Conservation (phyloP, 495 filamentous ascomycete species). For the Thozetella sp. region DNA sequence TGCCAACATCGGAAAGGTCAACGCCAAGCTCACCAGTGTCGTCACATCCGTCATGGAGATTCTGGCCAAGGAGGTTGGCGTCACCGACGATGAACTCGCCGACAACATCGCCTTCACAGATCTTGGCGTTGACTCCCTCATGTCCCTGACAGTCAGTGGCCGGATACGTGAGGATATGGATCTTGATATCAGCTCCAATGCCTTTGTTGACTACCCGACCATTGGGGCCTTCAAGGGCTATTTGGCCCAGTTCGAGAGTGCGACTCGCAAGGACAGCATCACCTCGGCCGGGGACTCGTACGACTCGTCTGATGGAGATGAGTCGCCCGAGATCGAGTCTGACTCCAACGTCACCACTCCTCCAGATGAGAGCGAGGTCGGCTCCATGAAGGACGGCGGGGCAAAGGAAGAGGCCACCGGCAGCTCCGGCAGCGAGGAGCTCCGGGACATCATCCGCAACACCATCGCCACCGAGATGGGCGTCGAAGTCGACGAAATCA, state of each 20-base stretch:
- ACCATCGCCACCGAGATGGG: conserved; percentile 72
- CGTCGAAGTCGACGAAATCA: conserved; percentile 64
- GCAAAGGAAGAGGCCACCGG: conserved; percentile 7
- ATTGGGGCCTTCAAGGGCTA: conserved; percentile 64
- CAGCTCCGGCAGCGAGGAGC: conserved; percentile 33
- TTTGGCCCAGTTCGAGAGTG: conserved; percentile 47
- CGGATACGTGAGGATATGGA: conserved; percentile 59
- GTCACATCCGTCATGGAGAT: conserved; percentile 58
- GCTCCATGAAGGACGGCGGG: conserved; percentile 37
- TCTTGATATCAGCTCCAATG: conserved; percentile 54
- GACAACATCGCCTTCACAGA: conserved; percentile 56
- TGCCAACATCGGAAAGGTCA: conserved; percentile 39
- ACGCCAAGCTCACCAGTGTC: conserved; percentile 39
- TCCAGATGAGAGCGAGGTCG: conserved; percentile 42
- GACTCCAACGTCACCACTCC: conserved; percentile 51
- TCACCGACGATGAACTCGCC: conserved; percentile 60
- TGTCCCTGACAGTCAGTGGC: conserved; percentile 55
- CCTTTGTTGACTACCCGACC: conserved; percentile 54
- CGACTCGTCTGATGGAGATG: conserved; percentile 34
- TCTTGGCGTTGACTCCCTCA: conserved; percentile 63
- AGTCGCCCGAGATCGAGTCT: conserved; percentile 40
- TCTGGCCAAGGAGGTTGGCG: conserved; percentile 67
- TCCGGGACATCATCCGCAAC: conserved; percentile 53
- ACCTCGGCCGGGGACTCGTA: conserved; percentile 25
- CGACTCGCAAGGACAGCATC: conserved; percentile 29